Conservation (phyloP, 257 asterid species). For the Primulina huaijiensis region DNA sequence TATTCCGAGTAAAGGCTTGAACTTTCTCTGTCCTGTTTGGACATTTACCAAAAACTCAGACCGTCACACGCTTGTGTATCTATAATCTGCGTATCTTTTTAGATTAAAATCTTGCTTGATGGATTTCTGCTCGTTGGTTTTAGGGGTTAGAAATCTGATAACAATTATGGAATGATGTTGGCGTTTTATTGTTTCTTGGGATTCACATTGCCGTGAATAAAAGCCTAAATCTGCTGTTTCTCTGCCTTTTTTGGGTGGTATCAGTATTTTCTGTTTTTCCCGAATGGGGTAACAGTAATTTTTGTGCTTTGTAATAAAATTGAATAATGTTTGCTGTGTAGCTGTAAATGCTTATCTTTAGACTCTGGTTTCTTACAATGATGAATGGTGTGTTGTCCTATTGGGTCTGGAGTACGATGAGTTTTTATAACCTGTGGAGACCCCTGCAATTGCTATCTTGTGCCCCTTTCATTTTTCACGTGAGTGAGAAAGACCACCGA, state of each 20-base stretch:
- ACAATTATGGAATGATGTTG: neutral
- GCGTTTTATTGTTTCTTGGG: neutral
- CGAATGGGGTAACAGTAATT: neutral
- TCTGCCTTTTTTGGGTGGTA: neutral
- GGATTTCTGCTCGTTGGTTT: neutral
- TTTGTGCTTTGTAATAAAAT: neutral
- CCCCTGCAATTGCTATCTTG: neutral
- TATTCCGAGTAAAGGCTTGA: neutral
- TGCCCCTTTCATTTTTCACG: neutral
- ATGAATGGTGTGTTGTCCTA: neutral
- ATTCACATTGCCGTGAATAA: neutral
- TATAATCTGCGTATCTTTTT: too few relatives aligned
- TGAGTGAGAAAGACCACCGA: neutral
- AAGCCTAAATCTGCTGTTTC: neutral
- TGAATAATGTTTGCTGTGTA: neutral
- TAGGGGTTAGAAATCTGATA: neutral
- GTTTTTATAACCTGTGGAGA: neutral
- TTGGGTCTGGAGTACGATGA: neutral
- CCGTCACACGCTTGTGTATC: neutral
- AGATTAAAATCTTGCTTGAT: neutral
- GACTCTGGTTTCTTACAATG: neutral
- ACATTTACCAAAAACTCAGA: neutral
- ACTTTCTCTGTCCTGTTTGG: neutral
- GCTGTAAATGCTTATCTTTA: neutral
- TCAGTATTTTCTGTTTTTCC: neutral